A percentile compares a stretch with the other conserved stretches of the same genome.
These are phyloP conservation scores for Saturnispora diversa DNA, from an alignment of 805 yeast species.

Conservation along the genomic window DNA sequence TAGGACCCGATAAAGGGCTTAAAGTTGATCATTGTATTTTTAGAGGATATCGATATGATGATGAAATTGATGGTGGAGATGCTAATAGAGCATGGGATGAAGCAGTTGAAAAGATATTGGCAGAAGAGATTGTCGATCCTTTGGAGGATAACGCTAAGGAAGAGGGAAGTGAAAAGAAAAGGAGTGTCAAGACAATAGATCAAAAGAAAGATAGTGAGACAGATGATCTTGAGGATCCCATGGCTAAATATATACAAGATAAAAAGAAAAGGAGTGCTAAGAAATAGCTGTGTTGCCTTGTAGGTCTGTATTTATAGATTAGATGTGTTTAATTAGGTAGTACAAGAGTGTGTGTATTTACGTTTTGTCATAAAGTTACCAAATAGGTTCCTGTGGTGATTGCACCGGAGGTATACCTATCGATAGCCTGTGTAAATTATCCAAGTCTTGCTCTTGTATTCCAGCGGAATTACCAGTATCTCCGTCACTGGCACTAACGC, in stretches of 20 bases:
- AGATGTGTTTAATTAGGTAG: too few relatives aligned
- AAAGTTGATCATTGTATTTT: constrained; percentile 5
- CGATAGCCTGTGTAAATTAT: too few relatives aligned
- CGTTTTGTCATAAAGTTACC: not conserved
- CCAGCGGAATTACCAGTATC: too few relatives aligned
- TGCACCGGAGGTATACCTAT: not conserved
- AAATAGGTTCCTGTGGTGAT: constrained; percentile 7
- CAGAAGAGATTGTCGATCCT: not conserved
- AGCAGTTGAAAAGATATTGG: constrained; percentile 1
- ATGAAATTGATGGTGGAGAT: constrained; percentile 7
- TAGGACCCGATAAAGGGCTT: constrained; percentile 1
- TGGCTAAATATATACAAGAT: constrained; percentile 5
- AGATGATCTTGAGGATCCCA: constrained; percentile 8
- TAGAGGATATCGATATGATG: constrained; percentile 8
- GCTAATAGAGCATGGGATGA: constrained; percentile 11
- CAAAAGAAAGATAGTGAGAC: not conserved
- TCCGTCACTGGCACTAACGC: too few relatives aligned
- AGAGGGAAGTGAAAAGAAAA: not conserved
- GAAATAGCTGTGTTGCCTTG: too few relatives aligned
- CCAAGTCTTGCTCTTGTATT: too few relatives aligned
- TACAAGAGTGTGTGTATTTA: too few relatives aligned
- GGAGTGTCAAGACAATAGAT: not conserved
- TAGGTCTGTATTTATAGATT: too few relatives aligned
- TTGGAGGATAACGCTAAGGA: not conserved
- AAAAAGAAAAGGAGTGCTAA: too few relatives aligned